A percentile compares a stretch with the other conserved stretches of the same genome.
Conservation (phyloP, 176 grass and related monocot genomes). For the Paspalum vaginatum region DNA sequence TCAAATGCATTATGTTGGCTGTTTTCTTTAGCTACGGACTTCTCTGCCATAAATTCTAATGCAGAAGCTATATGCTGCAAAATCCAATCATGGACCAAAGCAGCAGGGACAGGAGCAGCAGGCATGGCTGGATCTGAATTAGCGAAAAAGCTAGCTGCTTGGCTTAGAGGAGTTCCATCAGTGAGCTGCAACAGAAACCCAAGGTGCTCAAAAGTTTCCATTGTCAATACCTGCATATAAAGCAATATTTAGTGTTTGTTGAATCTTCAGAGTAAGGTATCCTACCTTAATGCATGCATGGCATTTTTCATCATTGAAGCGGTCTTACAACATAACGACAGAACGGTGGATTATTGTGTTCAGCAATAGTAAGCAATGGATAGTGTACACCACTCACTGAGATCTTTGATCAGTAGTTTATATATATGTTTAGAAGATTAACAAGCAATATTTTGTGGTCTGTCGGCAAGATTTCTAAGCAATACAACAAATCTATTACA, state of each 20-base stretch:
- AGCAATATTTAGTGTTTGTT: slow-evolving; percentile 25
- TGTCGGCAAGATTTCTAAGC: slow-evolving; percentile 4
- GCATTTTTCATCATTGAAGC: neutral
- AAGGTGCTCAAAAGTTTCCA: slow-evolving; percentile 93
- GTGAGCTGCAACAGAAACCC: slow-evolving; percentile 80
- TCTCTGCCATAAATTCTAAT: slow-evolving; percentile 71
- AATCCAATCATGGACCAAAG: slow-evolving; percentile 87
- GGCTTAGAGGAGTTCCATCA: slow-evolving; percentile 75
- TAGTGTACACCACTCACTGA: slow-evolving; percentile 1
- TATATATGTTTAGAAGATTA: slow-evolving; percentile 17
- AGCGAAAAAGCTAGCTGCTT: slow-evolving; percentile 91
- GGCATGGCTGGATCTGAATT: slow-evolving; percentile 99
- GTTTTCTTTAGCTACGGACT: slow-evolving; percentile 64
- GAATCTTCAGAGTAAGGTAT: slow-evolving; percentile 24
- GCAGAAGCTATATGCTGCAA: slow-evolving; percentile 78
- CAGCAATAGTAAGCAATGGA: slow-evolving; percentile 19
- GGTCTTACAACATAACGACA: neutral
- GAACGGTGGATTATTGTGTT: slow-evolving; percentile 7
- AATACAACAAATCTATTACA: slow-evolving; percentile 21
- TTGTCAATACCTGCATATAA: slow-evolving; percentile 76
- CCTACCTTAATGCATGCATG: neutral
- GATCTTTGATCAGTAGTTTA: slow-evolving; percentile 9
- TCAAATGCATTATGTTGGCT: slow-evolving; percentile 52
- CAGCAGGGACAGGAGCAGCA: slow-evolving; percentile 76
- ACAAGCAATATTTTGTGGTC: slow-evolving; percentile 1